phyloP scores from a whole-genome alignment of 176 grass and related monocot genomes.

The Musa troglodytarum region DNA sequence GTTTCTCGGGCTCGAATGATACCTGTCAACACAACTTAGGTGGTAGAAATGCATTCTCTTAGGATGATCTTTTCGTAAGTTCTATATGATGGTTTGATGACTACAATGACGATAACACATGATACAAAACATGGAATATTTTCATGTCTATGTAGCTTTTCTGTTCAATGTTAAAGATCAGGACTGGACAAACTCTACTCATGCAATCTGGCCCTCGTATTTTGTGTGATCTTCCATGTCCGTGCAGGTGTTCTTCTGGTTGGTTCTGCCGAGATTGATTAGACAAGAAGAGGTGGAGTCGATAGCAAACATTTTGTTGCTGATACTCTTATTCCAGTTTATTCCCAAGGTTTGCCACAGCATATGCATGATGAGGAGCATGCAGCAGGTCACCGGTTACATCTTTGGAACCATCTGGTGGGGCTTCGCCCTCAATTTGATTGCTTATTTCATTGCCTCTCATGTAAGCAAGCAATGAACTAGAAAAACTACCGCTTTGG shows the following conservation, averaged over 20 bases:
- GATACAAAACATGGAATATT: no score
- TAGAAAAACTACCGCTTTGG: no score
- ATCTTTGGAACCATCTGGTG: constrained; percentile 97
- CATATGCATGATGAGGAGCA: constrained; percentile 88
- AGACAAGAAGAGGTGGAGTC: constrained; percentile 55
- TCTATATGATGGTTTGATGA: no score
- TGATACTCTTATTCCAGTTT: constrained; percentile 77
- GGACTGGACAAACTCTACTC: no score
- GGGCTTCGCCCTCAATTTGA: constrained; percentile 86
- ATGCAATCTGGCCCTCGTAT: background rate
- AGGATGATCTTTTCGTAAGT: no score
- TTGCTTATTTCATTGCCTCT: constrained; percentile 94
- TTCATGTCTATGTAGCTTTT: no score
- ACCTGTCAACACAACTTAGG: no score
- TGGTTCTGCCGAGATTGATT: constrained; percentile 72
- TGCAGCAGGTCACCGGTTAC: constrained; percentile 95
- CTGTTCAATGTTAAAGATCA: no score
- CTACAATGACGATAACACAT: no score
- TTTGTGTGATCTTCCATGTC: background rate
- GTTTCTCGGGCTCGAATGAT: no score
- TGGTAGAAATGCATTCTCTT: no score
- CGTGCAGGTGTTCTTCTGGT: constrained; percentile 74
- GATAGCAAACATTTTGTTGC: constrained; percentile 59
- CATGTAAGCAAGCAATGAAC: constrained; percentile 37
- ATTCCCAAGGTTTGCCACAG: constrained; percentile 88